phyloP scores from a whole-genome alignment of 2,329 filamentous ascomycete species.

The Amylocarpus encephaloides region DNA sequence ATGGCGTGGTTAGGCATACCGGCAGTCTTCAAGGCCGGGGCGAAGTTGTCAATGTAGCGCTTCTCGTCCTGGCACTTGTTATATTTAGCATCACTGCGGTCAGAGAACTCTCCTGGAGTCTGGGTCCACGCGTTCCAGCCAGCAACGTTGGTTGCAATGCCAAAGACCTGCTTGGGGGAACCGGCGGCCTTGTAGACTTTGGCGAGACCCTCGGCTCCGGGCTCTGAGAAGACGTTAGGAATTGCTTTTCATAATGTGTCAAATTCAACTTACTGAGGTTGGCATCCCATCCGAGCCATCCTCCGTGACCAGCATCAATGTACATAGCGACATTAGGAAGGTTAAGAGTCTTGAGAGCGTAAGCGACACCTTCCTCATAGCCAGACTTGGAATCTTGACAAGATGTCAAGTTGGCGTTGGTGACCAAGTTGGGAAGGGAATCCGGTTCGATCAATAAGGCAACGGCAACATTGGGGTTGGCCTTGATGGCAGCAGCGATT shows the following conservation, averaged over 20 bases:
- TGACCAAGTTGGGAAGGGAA: constrained; percentile 53
- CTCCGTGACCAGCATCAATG: constrained; percentile 51
- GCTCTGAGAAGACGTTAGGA: constrained; percentile 20
- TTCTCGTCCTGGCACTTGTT: constrained; percentile 39
- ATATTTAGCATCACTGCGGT: constrained; percentile 41
- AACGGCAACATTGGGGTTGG: constrained; percentile 6
- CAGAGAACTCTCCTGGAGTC: constrained; percentile 27
- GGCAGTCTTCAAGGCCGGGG: constrained; percentile 27
- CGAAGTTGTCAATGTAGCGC: constrained; percentile 37
- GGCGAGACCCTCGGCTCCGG: constrained; percentile 42
- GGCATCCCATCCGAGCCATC: constrained; percentile 52
- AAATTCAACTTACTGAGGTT: constrained; percentile 36
- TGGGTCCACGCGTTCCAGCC: constrained; percentile 44
- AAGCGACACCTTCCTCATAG: constrained; percentile 44
- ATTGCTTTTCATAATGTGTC: not conserved
- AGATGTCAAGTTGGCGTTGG: constrained; percentile 46
- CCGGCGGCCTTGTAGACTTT: constrained; percentile 45
- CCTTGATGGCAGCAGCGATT: constrained; percentile 25
- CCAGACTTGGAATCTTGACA: constrained; percentile 42
- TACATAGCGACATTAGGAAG: constrained; percentile 53
- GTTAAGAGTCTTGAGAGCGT: constrained; percentile 46
- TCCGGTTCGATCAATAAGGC: constrained; percentile 42
- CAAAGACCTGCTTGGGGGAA: constrained; percentile 44
- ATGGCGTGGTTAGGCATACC: constrained; percentile 39
- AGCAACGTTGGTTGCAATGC: constrained; percentile 52